Base-by-base conservation (phyloP, 305 asterid species). In the Rubia tinctorum region DNA sequence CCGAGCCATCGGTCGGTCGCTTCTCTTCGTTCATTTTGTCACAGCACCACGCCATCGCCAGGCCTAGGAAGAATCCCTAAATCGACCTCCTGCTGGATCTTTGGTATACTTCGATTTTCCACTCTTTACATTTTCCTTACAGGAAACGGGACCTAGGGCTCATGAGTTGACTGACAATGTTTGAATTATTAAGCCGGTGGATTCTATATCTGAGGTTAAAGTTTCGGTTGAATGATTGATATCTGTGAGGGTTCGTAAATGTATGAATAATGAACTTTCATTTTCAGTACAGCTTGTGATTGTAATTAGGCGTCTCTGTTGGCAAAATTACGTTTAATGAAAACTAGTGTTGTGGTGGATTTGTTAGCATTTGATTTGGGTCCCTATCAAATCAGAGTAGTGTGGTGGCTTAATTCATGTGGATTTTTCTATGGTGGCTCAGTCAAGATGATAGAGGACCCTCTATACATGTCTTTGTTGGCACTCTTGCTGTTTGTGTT, bases 371-470 rank as follows among this genome's bases (percentile, higher is more conserved):
- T 84, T 89, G 95, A 89, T 81, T 88, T 77, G 90, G 92, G 94
- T 86, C 92, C 90, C 86, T 89, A 78, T 88, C 92, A 78, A 91
- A 82, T 76, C 82, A 86, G 83, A 86, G 80, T 75, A 95, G 89
- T 81, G 5, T 15, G 1, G 58, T 51, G 98, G 97, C 53, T 95
- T 91, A 75, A 77, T 95, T 77, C 89, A 96, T 66, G 89, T 95
- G 77, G 97, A 95, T 88, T 92, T 30, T 30, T 30, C 87, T 92
- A 89, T 80, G 98, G 98, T 79, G 99, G 74, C 97, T 95, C 81
- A 95, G 93, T 84, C 97, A 92, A 13, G 89, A 91, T 91, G 98
- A 95, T 96, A 83, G 98, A 95, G 77, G 98, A 7, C 49, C 43
- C 81, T 69, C 30, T 34, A 45, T 11, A 20, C 6, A 63, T 51